Conservation (phyloP, 305 asterid genomes). For the Stenogyne calaminthoides region DNA sequence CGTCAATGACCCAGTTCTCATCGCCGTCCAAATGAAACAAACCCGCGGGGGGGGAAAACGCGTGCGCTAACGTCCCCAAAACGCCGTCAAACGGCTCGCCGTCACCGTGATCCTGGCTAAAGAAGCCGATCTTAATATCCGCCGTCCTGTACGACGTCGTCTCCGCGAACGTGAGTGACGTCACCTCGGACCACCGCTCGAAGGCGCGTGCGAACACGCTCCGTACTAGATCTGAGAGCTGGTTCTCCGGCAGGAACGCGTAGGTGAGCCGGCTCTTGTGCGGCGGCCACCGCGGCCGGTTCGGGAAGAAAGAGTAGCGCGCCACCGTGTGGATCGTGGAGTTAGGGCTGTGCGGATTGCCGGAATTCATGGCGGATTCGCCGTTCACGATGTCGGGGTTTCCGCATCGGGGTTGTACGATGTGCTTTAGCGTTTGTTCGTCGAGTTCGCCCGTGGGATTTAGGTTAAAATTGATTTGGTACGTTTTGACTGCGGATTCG, state of each 20-base stretch:
- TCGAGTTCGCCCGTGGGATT: conserved; percentile 67
- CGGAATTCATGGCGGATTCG: conserved; percentile 59
- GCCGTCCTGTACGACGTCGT: conserved; percentile 40
- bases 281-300: conserved; percentile 75
- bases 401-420: conserved; percentile 76
- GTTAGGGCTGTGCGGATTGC: conserved; percentile 14
- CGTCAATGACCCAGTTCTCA: conserved; percentile 82
- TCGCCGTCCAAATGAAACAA: conserved; percentile 70
- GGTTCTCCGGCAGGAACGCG: conserved; percentile 59
- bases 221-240: conserved; percentile 35
- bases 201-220: conserved; percentile 63
- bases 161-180: conserved; percentile 55
- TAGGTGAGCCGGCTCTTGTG: conserved; percentile 50
- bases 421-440: conserved; percentile 42
- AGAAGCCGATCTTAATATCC: conserved; percentile 68
- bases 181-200: conserved; percentile 83
- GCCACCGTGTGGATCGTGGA: conserved; percentile 48
- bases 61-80: conserved; percentile 84
- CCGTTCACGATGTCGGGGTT: conserved; percentile 70
- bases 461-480: conserved; percentile 83
- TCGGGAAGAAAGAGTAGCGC: conserved; percentile 77
- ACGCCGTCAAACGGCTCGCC: conserved; percentile 91
- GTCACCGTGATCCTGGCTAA: conserved; percentile 72
- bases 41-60: conserved; percentile 91
- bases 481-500: conserved; percentile 60